A percentile compares a stretch with the other conserved stretches of the same genome.
Evolutionary conservation across 768 basidiomycete genomes (phyloP).

Genomic region (Artomyces pyxidatus): DNA sequence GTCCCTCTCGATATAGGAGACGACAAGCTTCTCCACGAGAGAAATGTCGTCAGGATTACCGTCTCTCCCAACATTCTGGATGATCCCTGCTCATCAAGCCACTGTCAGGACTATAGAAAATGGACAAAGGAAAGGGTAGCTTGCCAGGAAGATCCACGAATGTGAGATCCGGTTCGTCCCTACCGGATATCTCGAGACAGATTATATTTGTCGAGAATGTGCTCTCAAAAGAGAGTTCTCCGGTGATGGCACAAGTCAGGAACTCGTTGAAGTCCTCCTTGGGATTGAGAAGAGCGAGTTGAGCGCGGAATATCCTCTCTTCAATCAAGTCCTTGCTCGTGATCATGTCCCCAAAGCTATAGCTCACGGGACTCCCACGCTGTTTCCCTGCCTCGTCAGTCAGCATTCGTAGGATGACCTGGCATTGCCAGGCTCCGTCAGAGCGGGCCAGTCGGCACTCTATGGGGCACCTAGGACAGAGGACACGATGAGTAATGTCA

Average conservation of each 20-base stretch:
- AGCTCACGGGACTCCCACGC: neutral
- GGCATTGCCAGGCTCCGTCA: slow-evolving; percentile 5
- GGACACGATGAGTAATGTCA: neutral
- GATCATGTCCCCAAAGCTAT: slow-evolving; percentile 3
- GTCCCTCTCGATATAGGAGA: slow-evolving; percentile 13
- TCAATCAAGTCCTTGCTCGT: neutral
- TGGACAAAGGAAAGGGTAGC: too few relatives aligned
- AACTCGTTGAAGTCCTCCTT: neutral
- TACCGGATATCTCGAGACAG: slow-evolving; percentile 21
- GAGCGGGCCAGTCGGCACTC: slow-evolving; percentile 9
- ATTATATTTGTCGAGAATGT: slow-evolving; percentile 20
- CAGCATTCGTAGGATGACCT: slow-evolving; percentile 2
- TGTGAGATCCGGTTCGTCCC: slow-evolving; percentile 21
- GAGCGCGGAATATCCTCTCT: slow-evolving; percentile 2
- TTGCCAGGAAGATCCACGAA: slow-evolving; percentile 25
- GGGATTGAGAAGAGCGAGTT: slow-evolving; percentile 11
- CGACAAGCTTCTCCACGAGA: slow-evolving; percentile 16
- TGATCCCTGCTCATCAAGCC: slow-evolving; percentile 16
- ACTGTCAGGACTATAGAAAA: too few relatives aligned
- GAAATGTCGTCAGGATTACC: slow-evolving; percentile 16
- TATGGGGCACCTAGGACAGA: slow-evolving; percentile 7
- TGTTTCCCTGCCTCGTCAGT: neutral
- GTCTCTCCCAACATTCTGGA: slow-evolving; percentile 16
- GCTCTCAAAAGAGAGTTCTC: too few relatives aligned
- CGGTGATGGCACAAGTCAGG: neutral